Conservation (phyloP, 768 basidiomycete species). For the Terana coerulea region DNA sequence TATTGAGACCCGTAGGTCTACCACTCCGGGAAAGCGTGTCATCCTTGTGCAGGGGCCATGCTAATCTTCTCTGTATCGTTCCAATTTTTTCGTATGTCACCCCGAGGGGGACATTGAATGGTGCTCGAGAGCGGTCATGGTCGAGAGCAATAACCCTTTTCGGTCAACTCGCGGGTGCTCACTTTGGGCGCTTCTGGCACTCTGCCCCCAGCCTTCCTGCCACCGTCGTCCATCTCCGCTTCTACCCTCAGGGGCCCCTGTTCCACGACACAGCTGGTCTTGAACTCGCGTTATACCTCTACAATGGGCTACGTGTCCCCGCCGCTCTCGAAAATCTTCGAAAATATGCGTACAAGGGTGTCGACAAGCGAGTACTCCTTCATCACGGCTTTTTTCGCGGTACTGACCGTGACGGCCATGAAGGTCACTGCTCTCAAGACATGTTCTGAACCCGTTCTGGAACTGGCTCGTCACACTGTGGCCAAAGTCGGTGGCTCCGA, state of each 20-base stretch:
- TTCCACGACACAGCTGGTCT: too few species aligned
- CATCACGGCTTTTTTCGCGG: neutral
- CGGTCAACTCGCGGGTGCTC: too few species aligned
- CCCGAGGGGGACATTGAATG: conserved; percentile 82
- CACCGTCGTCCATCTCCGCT: too few species aligned
- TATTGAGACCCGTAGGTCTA: conserved; percentile 47
- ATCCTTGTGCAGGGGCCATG: conserved; percentile 99
- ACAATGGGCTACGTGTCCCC: conserved; percentile 64
- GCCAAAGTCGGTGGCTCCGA: conserved; percentile 83
- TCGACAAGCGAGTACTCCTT: conserved; percentile 65
- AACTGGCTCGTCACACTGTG: conserved; percentile 87
- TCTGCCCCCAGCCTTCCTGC: too few species aligned
- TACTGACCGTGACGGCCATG: neutral
- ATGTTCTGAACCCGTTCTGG: conserved; percentile 85
- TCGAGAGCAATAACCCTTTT: too few species aligned
- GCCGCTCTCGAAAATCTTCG: conserved; percentile 68
- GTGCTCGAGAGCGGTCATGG: too few species aligned
- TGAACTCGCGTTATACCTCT: neutral
- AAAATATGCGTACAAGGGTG: conserved; percentile 75
- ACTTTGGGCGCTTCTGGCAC: too few species aligned
- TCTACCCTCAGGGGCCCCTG: too few species aligned
- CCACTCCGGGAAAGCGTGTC: conserved; percentile 98
- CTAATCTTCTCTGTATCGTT: conserved; percentile 99
- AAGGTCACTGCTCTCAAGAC: conserved; percentile 74
- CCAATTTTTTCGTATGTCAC: conserved; percentile 98